Evolutionary conservation across 352 stramenopile genomes (phyloP), one percentile per base, ranked within the genome.

Genomic region (Pythium periplocum): DNA sequence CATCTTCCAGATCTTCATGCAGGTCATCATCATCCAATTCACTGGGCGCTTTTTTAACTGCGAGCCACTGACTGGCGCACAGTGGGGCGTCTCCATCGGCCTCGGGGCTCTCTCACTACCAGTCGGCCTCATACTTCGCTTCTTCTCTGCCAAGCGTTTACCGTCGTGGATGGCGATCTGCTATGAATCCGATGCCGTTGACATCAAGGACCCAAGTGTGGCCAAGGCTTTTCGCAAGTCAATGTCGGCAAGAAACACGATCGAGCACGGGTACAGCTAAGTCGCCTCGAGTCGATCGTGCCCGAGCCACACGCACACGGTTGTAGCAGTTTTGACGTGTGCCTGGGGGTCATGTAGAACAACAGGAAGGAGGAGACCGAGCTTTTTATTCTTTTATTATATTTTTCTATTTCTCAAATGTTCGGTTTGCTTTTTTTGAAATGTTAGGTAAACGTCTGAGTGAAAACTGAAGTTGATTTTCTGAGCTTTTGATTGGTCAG

Each of bases 1-100:
- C 0, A 10, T 96, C 2, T 68, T 96, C 53, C 98, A 97, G 54
- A 75, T 98, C 17, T 39, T 82, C 30, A 80, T 97, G 49, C 96
- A 99, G 72, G 57, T 97, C 43, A 46, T 99, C 47, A 97, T 99
- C 56, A 90, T 99, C 9, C 66, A 99, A 67, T 87, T 79, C 44
- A 97, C 90, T n/a, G 95, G 93, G 3, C 51, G 61, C 1, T 84
- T 86, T 33, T 90, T 89, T 64, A 85, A 83, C 48, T 90, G 79
- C 53, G 41, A 45, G 9, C 67, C 66, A 3, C 57, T 92, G 7
- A 76, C 64, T 1, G 67, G 55, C 1, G 50, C 2, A 0, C 71
- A 88, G 48, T 90, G 78, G 74, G 68, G 63, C 0, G 61, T 86
- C 35, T 86, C 55, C n/a, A 83, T 92, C 34, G 59, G 53, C 1